A percentile compares a stretch with the other conserved stretches of the same genome.
Evolutionary conservation across 345 rosid genomes (phyloP).

Genomic region (Turritis glabra): DNA sequence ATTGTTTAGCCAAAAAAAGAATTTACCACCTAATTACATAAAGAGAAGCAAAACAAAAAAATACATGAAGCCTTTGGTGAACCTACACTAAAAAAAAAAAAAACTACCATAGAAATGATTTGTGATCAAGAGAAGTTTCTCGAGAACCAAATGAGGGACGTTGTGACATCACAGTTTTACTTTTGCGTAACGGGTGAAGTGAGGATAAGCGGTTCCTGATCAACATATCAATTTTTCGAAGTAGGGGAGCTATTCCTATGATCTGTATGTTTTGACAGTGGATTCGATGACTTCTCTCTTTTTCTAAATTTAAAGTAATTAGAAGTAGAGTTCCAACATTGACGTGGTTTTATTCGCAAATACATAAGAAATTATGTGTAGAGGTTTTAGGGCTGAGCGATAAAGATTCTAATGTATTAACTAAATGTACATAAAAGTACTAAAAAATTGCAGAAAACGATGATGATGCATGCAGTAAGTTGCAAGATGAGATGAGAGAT

Average conservation of each 20-base stretch:
- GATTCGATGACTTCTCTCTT: neutral
- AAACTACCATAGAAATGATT: neutral
- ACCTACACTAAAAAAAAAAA: neutral
- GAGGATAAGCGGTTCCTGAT: neutral
- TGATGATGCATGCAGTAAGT: constrained; percentile 19
- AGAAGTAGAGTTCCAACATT: no score
- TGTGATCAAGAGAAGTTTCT: neutral
- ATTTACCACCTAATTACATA: no score
- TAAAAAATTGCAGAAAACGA: constrained; percentile 12
- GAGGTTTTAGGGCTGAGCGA: neutral
- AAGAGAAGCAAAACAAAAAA: no score
- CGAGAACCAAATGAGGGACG: no score
- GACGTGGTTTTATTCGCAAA: no score
- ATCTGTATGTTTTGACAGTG: no score
- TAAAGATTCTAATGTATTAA: constrained; percentile 8
- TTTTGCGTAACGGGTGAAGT: no score
- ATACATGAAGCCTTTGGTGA: no score
- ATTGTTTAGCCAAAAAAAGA: no score
- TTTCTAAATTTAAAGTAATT: no score
- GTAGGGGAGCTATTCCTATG: neutral
- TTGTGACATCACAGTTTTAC: no score
- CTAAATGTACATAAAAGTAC: neutral
- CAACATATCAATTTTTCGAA: neutral
- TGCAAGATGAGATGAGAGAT: constrained; percentile 16
- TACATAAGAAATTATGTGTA: no score